Base-by-base conservation (phyloP, 495 filamentous ascomycete genomes). In the Daldinia vernicosa region DNA sequence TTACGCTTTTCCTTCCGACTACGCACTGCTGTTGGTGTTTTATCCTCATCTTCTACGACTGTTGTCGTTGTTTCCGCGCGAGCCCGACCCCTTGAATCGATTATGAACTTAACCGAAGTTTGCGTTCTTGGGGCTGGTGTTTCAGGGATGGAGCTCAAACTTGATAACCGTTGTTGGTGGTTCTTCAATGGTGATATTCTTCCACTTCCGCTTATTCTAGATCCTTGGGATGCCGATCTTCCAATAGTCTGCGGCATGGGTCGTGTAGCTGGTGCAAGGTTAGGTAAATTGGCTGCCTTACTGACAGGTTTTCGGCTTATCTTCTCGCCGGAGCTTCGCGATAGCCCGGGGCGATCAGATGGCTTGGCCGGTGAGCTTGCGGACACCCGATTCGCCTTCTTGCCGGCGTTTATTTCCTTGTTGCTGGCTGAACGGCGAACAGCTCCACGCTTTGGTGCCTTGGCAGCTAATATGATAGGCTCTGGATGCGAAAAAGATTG, bases 41-140 rank as follows among this genome's bases (percentile, higher is more conserved):
- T 68, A 24, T 80, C 69, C 7, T 82, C 80, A 40, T 73, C 77
- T 24, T 87, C 83, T 22, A 84, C 76, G 11, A 91, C 78, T 3
- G 89, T 71, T 33, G 88, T 88, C 67, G 89, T 87, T 64, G 90
- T 91, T 75, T 93, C 89, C 6, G 91, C 87, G 63, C 88, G 89
- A 22, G 92, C 92, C 51, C 90, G 82, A 6, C 92, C 91, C 71
- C 88, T 89, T 37, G 86, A 83, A 73, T 92, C 91, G 70, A 94
- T 92, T 11, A 83, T 89, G 60, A 94, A 88, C 35, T 87, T 88
- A 4, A 93, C 87, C 63, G 84, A 82, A 3, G 86, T 84, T 43
- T 86, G 83, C 57, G 83, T 81, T 39, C 80, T 71, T 27, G 84
- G 79, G 0, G 75, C 66, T n/a, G 70, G 63, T 3, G 77, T 70